Evolutionary conservation across 805 yeast species (phyloP).

Genomic region (Wickerhamomyces alni): DNA sequence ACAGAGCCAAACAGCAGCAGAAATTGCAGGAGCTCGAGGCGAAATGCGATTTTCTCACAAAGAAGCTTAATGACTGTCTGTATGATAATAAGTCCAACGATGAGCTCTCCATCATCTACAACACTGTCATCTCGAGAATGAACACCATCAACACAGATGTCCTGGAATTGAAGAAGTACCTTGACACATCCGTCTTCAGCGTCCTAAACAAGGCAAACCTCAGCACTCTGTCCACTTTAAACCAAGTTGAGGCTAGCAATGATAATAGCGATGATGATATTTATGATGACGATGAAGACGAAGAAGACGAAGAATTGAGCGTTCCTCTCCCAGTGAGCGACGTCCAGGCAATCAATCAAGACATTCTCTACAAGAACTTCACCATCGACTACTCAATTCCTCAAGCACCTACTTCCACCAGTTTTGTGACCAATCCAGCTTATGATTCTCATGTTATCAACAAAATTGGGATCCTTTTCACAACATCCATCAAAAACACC

Average conservation of each 20-base stretch:
- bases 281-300: slow-evolving; percentile 1
- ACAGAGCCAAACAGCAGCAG: slow-evolving; percentile 11
- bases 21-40: slow-evolving; percentile 8
- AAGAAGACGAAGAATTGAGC: not conserved
- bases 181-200: slow-evolving; percentile 4
- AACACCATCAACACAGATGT: slow-evolving; percentile 1
- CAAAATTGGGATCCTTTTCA: slow-evolving; percentile 7
- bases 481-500: slow-evolving; percentile 6
- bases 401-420: not conserved
- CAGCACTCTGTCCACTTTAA: not conserved
- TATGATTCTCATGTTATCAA: slow-evolving; percentile 7
- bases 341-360: not conserved
- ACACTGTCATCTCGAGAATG: slow-evolving; percentile 2
- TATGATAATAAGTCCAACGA: slow-evolving; percentile 6
- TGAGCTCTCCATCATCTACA: slow-evolving; percentile 5
- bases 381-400: slow-evolving; percentile 5
- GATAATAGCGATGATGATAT: not conserved
- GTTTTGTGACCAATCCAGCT: not conserved
- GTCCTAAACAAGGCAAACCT: not conserved
- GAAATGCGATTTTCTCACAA: slow-evolving; percentile 2
- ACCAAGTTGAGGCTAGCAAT: not conserved
- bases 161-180: slow-evolving; percentile 3
- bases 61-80: slow-evolving; percentile 5
- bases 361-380: slow-evolving; percentile 5
- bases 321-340: not conserved